A percentile compares a stretch with the other conserved stretches of the same genome.
phyloP scores from a whole-genome alignment of 139 green algal genomes.

The Micractinium conductrix region DNA sequence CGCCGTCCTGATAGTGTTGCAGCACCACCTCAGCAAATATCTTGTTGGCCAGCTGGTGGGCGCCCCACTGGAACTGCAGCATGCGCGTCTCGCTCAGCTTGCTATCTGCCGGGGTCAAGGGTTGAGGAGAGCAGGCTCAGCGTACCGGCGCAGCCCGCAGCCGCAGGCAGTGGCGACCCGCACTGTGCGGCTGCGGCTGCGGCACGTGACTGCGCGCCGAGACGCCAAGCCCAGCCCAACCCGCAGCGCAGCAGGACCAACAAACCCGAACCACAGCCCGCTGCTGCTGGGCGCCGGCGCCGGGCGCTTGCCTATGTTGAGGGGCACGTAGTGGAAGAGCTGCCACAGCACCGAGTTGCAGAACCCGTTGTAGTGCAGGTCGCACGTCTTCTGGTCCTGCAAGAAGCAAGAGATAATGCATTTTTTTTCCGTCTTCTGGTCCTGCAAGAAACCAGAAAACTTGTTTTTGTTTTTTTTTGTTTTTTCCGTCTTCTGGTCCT shows the following conservation, averaged over 20 bases:
- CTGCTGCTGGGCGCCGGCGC: too few species aligned
- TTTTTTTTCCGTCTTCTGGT: too few species aligned
- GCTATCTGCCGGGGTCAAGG: conserved; percentile 57
- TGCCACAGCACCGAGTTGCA: conserved; percentile 99
- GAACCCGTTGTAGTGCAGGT: conserved; percentile 90
- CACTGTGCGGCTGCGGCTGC: too few species aligned
- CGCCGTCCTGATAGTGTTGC: conserved; percentile 73
- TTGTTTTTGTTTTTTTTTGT: too few species aligned
- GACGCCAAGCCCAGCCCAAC: too few species aligned
- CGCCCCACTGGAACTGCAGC: conserved; percentile 91
- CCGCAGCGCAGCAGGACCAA: too few species aligned
- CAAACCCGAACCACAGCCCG: too few species aligned
- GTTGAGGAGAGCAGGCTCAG: background rate
- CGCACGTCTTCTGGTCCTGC: conserved; percentile 52
- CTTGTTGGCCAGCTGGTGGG: conserved; percentile 79
- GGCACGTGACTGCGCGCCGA: too few species aligned
- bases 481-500: too few species aligned
- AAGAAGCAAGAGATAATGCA: too few species aligned
- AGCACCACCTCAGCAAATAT: conserved; percentile 84
- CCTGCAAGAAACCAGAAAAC: background rate
- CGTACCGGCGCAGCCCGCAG: too few species aligned
- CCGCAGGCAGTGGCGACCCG: too few species aligned
- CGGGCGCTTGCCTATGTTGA: conserved; percentile 82
- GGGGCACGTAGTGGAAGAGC: conserved; percentile 98
- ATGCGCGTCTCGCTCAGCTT: conserved; percentile 87